Evolutionary conservation across 331 rosid genomes (phyloP), one percentile per base, ranked within the genome.

Genomic region (Phaseolus coccineus): DNA sequence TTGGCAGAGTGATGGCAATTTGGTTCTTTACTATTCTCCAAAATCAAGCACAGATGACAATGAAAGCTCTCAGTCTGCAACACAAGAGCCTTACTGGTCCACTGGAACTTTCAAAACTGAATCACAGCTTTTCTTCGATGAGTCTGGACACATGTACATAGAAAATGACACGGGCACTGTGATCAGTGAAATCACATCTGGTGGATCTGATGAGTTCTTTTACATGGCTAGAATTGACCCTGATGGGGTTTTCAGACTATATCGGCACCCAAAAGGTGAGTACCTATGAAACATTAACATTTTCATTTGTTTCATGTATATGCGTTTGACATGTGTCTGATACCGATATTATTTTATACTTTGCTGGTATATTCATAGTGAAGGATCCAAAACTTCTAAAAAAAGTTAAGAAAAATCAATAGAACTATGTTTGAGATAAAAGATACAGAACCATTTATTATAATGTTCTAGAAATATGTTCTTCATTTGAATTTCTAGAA

Each of bases 221-320:
- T 77, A 67, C 81, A 39, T 77, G 74, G 81, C 75, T 15, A 77
- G 81, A 40, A 53, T 77, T 52, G 81, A 77, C 5, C 31, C 30
- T 66, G 71, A 66, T 66, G 71, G 71, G 4, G 71, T 39, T 66
- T 66, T 66, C 52, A 66, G 71, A 66, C 16, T 66, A 9, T 66
- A 65, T 65, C 47, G 7, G 0, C 71, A 65, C 16, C 5, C 2
- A 3, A 65, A 65, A 65, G 68, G 68, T 62, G 22, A 15, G 44
- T 31, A 14, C 22, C 10, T 31, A 61, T 3, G 9, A 58, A 58
- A 14, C 9, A 58, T 2, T 2, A 7, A 4, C 28, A 13, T 61
- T 30, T 13, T 31, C 67, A 59, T 59, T 58, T 58, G 6, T 10
- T 4, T 58, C 19, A 57, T 8, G 14, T 22, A 14, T 44, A 9